These are phyloP conservation scores for Botrytis sinoallii DNA, from an alignment of 2,329 filamentous ascomycete genomes.

Conservation along the genomic window DNA sequence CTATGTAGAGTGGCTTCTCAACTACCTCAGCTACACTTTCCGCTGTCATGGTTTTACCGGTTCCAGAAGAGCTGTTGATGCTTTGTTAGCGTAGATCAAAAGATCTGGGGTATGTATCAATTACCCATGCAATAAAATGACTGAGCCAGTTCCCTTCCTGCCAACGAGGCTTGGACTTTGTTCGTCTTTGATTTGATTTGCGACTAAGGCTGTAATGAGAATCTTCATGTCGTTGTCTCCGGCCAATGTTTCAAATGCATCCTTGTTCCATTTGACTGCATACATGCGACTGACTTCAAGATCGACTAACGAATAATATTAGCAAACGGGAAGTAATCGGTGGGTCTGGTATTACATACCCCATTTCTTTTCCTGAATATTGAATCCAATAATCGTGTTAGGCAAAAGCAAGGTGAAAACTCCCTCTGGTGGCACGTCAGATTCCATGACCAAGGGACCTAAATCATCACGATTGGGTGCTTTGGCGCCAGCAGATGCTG, in stretches of 20 bases:
- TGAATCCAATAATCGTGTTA: conserved; percentile 11
- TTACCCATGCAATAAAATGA: conserved; percentile 17
- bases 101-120: not conserved
- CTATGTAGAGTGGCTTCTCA: conserved; percentile 11
- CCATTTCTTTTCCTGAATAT: conserved; percentile 18
- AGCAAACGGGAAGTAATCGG: not conserved
- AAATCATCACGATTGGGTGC: conserved; percentile 12
- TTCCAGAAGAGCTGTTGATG: conserved; percentile 9
- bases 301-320: conserved; percentile 5
- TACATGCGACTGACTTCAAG: conserved; percentile 20
- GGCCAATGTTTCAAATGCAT: conserved; percentile 15
- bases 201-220: conserved; percentile 15
- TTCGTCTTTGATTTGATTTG: conserved; percentile 17
- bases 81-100: not conserved
- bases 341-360: not conserved
- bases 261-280: conserved; percentile 15
- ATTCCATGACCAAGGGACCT: conserved; percentile 11
- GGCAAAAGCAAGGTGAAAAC: conserved; percentile 18
- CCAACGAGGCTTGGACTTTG: not conserved
- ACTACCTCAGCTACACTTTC: conserved; percentile 16
- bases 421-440: conserved; percentile 12
- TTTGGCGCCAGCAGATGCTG: not conserved
- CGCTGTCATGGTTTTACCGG: conserved; percentile 16
- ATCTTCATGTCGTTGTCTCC: conserved; percentile 9
- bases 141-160: conserved; percentile 9